phyloP scores from a whole-genome alignment of 768 basidiomycete genomes.

The Strobilomyces dryophilus region DNA sequence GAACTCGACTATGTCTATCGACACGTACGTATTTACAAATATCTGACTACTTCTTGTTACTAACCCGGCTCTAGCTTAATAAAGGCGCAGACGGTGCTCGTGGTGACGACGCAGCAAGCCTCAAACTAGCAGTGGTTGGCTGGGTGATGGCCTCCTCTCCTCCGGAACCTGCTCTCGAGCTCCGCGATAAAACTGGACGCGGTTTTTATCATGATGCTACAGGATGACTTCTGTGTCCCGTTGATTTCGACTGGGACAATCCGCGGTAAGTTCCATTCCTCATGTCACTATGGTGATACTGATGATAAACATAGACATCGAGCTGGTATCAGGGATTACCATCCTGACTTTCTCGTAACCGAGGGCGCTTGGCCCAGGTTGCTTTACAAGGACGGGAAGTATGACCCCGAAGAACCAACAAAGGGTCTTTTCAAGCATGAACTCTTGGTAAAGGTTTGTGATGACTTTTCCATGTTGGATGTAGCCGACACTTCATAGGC shows the following conservation, averaged over 20 bases:
- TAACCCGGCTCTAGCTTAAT: neutral
- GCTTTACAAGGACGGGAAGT: neutral
- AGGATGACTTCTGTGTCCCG: neutral
- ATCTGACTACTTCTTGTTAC: neutral
- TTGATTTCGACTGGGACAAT: neutral
- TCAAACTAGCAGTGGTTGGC: neutral
- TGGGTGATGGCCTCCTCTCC: neutral
- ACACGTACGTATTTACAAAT: neutral
- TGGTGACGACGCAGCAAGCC: neutral
- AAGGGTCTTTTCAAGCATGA: neutral
- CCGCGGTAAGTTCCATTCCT: neutral
- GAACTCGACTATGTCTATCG: neutral
- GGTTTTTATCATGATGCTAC: neutral
- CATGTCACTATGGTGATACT: too few relatives aligned
- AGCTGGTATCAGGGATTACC: neutral
- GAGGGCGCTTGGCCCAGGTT: neutral
- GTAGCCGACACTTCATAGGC: neutral
- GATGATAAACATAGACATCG: neutral
- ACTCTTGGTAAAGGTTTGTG: neutral
- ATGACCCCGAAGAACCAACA: neutral
- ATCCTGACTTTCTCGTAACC: neutral
- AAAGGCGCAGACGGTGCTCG: neutral
- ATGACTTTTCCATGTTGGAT: neutral
- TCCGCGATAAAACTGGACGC: neutral
- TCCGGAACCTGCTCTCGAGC: neutral